phyloP scores from a whole-genome alignment of 169 alveolate species.

The Plasmodium malariae region DNA sequence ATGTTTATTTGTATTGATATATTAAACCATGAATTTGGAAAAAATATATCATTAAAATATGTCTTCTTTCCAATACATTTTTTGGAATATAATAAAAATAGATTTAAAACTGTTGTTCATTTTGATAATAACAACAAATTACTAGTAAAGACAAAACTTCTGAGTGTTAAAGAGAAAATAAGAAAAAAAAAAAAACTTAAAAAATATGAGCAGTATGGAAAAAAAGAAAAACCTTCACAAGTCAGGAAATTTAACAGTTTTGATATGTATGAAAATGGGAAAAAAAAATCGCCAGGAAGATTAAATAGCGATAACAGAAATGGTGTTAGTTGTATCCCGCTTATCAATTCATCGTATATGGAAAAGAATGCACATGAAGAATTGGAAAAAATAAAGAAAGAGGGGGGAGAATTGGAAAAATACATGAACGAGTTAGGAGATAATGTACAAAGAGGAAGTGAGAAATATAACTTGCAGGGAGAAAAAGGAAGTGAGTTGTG shows the following conservation, averaged over 20 bases:
- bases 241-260: not conserved
- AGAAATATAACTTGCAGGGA: not conserved
- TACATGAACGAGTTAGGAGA: not conserved
- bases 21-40: slow-evolving; percentile 43
- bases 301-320: not conserved
- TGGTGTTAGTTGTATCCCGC: not conserved
- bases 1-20: slow-evolving; percentile 77
- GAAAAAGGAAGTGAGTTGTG: not conserved
- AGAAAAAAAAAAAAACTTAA: not conserved
- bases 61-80: slow-evolving; percentile 43
- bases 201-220: not conserved
- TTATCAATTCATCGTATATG: not conserved
- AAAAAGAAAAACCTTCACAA: not conserved
- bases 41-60: slow-evolving; percentile 60
- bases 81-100: slow-evolving; percentile 13
- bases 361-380: not conserved
- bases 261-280: not conserved
- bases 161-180: not conserved
- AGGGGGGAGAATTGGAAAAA: not conserved
- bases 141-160: slow-evolving; percentile 30
- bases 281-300: not conserved
- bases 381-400: not conserved
- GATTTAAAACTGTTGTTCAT: slow-evolving; percentile 38
- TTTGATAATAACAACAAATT: slow-evolving; percentile 28
- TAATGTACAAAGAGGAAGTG: not conserved